phyloP scores from a whole-genome alignment of 352 stramenopile genomes.

The Phytophthora uliginosa region DNA sequence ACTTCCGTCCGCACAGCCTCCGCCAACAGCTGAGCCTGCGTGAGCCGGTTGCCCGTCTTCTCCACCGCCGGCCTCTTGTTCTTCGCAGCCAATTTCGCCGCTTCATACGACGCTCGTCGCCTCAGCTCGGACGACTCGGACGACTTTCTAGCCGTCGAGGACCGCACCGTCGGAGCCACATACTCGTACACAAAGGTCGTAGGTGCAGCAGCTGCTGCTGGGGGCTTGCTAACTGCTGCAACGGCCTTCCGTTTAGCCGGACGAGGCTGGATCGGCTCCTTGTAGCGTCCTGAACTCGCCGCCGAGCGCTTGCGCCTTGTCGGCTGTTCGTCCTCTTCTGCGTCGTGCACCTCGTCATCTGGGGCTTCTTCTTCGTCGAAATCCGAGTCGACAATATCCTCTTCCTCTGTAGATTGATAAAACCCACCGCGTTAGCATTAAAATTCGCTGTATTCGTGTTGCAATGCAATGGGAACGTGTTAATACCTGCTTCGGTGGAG shows the following conservation, averaged over 20 bases:
- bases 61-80: slow-evolving; percentile 37
- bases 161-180: slow-evolving; percentile 54
- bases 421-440: slow-evolving; percentile 3
- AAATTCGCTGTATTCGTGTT: not conserved
- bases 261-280: slow-evolving; percentile 41
- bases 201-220: slow-evolving; percentile 9
- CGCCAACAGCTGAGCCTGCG: slow-evolving; percentile 72
- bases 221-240: not conserved
- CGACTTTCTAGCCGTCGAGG: slow-evolving; percentile 70
- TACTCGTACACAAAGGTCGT: slow-evolving; percentile 29
- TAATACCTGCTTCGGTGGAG: slow-evolving; percentile 85
- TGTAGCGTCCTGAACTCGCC: slow-evolving; percentile 39
- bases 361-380: slow-evolving; percentile 89
- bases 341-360: slow-evolving; percentile 84
- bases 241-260: slow-evolving; percentile 22
- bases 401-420: slow-evolving; percentile 70
- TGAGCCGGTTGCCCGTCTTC: slow-evolving; percentile 66
- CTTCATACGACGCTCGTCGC: slow-evolving; percentile 61
- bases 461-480: not conserved
- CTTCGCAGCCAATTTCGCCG: slow-evolving; percentile 50
- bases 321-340: slow-evolving; percentile 57
- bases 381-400: slow-evolving; percentile 90
- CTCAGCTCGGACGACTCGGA: slow-evolving; percentile 71
- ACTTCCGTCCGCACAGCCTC: slow-evolving; percentile 86
- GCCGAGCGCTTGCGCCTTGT: slow-evolving; percentile 39